Base-by-base conservation (phyloP, 1,284 basidiomycete genomes). In the Schizophyllum commune region DNA sequence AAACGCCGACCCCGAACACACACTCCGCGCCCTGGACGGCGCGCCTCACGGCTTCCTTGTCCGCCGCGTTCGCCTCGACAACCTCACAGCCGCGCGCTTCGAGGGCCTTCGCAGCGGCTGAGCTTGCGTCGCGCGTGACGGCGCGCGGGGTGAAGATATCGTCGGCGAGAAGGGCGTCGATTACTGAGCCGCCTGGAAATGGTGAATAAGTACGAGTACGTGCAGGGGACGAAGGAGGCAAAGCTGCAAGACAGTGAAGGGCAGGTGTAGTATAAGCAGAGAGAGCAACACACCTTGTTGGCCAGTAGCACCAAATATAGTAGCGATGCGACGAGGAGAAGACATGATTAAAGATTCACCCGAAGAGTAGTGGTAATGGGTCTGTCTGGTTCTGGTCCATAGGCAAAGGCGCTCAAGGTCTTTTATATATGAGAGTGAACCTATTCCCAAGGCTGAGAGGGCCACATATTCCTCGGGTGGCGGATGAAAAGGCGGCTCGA, bases 1-100 rank as follows among this genome's bases (percentile, higher is more conserved):
- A 2, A 27, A 5, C 27, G 56, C 72, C 70, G 55, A 76, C 74
- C 54, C 69, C 75, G 64, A 73, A 79, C 32, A 77, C 76, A 7
- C 66, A 73, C 62, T 78, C 73, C 1, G 70, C 68, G 27, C 76
- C 77, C 1, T 61, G 58, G 64, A 79, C 62, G 1, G 74, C 73
- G 5, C 68, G 65, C 53, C 68, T 65, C 52, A 76, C 60, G 2
- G 73, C 73, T 4, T 59, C 33, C 0, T 67, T 61, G 58, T 77
- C 68, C 63, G 66, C 67, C 0, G 70, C 59, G 52, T 78, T 70
- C 13, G 66, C 75, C 51, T 70, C 63, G 17, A 73, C 72, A 13
- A 79, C 67, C 58, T 76, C 68, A 22, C 61, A 72, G 6, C 77
- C 75, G 22, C 69, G 66, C 1, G 64, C 61, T 32, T 68, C 64